A percentile compares a stretch with the other conserved stretches of the same genome.
These are phyloP conservation scores for Daldinia grandis DNA, from an alignment of 495 filamentous ascomycete species.

Conservation along the genomic window DNA sequence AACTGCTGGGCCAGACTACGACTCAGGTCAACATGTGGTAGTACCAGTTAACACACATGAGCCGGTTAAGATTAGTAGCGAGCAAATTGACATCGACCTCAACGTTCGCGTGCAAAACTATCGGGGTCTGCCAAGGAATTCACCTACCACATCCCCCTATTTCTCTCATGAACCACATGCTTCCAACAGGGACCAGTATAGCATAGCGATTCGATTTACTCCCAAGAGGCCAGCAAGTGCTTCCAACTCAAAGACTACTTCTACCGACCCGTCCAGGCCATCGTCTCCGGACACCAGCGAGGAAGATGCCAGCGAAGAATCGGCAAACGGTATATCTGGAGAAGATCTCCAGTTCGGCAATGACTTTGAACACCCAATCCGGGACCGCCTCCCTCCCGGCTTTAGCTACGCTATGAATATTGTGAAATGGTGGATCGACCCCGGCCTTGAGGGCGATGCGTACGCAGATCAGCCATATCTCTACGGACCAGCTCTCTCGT, in stretches of 20 bases:
- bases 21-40: conserved; percentile 67
- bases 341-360: conserved; percentile 88
- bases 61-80: conserved; percentile 65
- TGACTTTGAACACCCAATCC: conserved; percentile 88
- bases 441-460: conserved; percentile 83
- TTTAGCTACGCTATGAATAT: conserved; percentile 82
- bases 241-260: conserved; percentile 5
- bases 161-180: conserved; percentile 73
- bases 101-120: conserved; percentile 73
- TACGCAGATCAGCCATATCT: conserved; percentile 87
- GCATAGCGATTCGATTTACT: conserved; percentile 76
- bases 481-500: conserved; percentile 77
- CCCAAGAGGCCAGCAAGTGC: conserved; percentile 61
- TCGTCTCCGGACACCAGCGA: conserved; percentile 13
- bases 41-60: conserved; percentile 75
- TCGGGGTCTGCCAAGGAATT: conserved; percentile 64
- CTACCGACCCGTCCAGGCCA: conserved; percentile 18
- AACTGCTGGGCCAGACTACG: conserved; percentile 78
- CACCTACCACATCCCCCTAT: conserved; percentile 71
- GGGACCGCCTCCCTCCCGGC: conserved; percentile 84
- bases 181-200: conserved; percentile 76
- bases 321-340: conserved; percentile 62
- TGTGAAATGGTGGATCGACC: conserved; percentile 87
- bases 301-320: conserved; percentile 24
- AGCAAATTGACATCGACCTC: conserved; percentile 67